Evolutionary conservation across 306 rosid species (phyloP).

Genomic region (Casuarina cunninghamiana): DNA sequence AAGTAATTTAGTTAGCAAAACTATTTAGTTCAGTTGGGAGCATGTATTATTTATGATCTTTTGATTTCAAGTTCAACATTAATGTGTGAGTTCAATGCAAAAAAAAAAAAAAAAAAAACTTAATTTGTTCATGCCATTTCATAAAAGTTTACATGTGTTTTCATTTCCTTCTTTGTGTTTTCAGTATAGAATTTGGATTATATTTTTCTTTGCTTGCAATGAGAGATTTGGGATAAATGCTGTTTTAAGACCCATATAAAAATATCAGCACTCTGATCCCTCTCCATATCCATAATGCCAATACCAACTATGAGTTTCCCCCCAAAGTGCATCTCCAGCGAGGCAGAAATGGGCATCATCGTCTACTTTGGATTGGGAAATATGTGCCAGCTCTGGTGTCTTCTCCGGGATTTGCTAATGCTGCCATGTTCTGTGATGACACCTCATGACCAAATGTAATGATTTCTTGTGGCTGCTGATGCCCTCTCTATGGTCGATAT

Average conservation of each 20-base stretch:
- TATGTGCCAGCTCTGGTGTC: background rate
- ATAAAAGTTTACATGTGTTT: too few relatives aligned
- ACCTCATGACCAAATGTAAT: background rate
- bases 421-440: background rate
- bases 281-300: background rate
- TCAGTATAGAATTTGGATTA: too few relatives aligned
- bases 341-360: background rate
- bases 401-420: background rate
- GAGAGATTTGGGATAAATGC: background rate
- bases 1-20: too few relatives aligned
- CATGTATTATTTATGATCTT: too few relatives aligned
- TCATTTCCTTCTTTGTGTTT: too few relatives aligned
- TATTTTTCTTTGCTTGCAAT: background rate
- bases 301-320: too few relatives aligned
- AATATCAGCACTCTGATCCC: background rate
- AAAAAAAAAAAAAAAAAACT: too few relatives aligned
- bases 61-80: too few relatives aligned
- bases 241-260: background rate
- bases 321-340: too few relatives aligned
- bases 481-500: background rate
- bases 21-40: too few relatives aligned
- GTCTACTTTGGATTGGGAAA: background rate
- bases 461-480: background rate
- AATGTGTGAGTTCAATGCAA: too few relatives aligned
- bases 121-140: too few relatives aligned